Evolutionary conservation across 805 yeast species (phyloP), one percentile per base, ranked within the genome.

Genomic region (Clavispora vitiphila): DNA sequence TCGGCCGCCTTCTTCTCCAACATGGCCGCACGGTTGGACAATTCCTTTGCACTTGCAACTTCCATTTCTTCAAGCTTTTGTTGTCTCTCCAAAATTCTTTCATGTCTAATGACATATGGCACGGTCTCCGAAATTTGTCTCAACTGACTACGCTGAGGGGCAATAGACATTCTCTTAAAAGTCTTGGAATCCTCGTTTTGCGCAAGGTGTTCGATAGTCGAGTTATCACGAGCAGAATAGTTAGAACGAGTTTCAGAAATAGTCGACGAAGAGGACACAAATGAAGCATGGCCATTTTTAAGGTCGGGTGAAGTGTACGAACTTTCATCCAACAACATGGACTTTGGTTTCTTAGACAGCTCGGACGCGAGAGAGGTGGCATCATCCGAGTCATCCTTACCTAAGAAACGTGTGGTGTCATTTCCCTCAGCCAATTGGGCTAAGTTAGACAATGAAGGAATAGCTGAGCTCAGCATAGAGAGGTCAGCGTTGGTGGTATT

Each of bases 41-140:
- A 67, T 54, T 84, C 91, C 55, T 74, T 74, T 0, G 91, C 93
- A 40, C 86, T 78, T 48, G 81, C 83, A 55, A 82, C 81, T 59
- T 86, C 95, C 64, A 86, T 64, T 52, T 85, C 88, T 58, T 85
- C 90, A 38, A 86, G 65, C 63, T 82, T 85, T 43, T 81, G 86
- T 56, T 86, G 90, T 60, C 86, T 81, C 39, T 83, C 82, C 49
- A 80, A 64, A 42, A 85, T 75, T 43, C 83, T 75, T 61, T 86
- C 91, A 60, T 85, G 91, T 57, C 86, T 76, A 47, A 86, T 66
- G 25, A 84, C 83, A 52, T 86, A 86, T n/a, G 95, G 95, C 19
- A 86, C 86, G 1, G 93, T 86, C 56, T 84, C 91, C 34, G 89
- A 81, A 42, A 86, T 80, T 56, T 81, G 85, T 57, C 95, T 72